phyloP scores from a whole-genome alignment of 1,139 yeast genomes.

The Magnusiomyces tetraspermus region DNA sequence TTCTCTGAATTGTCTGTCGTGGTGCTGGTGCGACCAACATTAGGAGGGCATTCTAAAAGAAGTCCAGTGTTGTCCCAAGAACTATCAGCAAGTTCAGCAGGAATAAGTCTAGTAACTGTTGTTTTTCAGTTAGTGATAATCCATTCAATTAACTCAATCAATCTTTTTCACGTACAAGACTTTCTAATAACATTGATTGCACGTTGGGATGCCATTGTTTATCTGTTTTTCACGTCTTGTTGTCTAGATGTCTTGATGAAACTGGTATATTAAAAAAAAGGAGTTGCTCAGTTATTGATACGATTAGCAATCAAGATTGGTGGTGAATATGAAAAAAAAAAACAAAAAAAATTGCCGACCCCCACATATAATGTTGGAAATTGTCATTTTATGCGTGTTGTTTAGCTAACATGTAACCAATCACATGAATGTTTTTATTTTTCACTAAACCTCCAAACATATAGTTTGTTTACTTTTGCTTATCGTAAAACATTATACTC shows the following conservation, averaged over 20 bases:
- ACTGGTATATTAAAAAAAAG: too few relatives aligned
- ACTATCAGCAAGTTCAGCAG: conserved; percentile 65
- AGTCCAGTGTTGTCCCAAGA: conserved; percentile 95
- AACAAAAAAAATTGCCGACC: background rate
- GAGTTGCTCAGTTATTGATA: too few relatives aligned
- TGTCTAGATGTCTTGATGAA: too few relatives aligned
- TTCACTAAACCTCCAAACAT: too few relatives aligned
- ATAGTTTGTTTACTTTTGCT: too few relatives aligned
- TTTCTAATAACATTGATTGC: conserved; percentile 16
- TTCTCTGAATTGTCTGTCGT: conserved; percentile 16
- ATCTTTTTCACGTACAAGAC: conserved; percentile 13
- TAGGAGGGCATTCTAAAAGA: conserved; percentile 52
- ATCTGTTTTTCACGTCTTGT: too few relatives aligned
- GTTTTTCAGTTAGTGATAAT: background rate
- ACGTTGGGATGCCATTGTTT: conserved; percentile 15
- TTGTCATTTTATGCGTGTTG: background rate
- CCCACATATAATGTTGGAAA: too few relatives aligned
- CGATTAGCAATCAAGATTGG: too few relatives aligned
- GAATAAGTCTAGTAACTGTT: conserved; percentile 55
- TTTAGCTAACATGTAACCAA: too few relatives aligned
- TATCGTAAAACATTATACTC: too few relatives aligned
- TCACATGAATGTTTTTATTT: background rate
- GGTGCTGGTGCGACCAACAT: conserved; percentile 4
- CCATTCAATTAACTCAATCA: background rate
- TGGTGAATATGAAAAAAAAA: background rate